Evolutionary conservation across 2,329 filamentous ascomycete species (phyloP).

Genomic region (Chaetothyriales sp.): DNA sequence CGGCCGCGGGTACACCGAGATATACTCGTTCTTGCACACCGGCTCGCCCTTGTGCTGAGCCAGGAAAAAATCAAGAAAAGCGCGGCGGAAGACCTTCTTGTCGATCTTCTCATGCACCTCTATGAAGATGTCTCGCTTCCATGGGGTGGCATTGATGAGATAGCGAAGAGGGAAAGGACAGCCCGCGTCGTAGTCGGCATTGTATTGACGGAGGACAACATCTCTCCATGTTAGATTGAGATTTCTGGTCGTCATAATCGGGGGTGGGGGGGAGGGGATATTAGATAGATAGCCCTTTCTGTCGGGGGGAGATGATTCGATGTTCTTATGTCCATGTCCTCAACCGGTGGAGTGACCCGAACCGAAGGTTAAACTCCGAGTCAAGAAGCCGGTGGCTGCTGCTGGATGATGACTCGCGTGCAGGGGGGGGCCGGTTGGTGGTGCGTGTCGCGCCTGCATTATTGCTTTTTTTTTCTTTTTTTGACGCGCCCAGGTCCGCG

Average conservation of each 20-base stretch:
- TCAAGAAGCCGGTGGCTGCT: no score
- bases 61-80: slow-evolving; percentile 66
- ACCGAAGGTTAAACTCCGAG: no score
- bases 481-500: no score
- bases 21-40: background rate
- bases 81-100: slow-evolving; percentile 51
- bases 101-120: slow-evolving; percentile 20
- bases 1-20: background rate
- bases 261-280: no score
- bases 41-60: slow-evolving; percentile 47
- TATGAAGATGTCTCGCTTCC: background rate
- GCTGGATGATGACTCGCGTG: no score
- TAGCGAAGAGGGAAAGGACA: background rate
- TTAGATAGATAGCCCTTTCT: no score
- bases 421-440: no score
- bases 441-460: no score
- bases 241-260: background rate
- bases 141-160: background rate
- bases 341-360: no score
- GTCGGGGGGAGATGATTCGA: no score
- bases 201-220: background rate
- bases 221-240: background rate
- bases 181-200: background rate
- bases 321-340: no score
- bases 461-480: no score